phyloP scores from a whole-genome alignment of 1,284 basidiomycete genomes.

The Sporisorium iseilematis-ciliati region DNA sequence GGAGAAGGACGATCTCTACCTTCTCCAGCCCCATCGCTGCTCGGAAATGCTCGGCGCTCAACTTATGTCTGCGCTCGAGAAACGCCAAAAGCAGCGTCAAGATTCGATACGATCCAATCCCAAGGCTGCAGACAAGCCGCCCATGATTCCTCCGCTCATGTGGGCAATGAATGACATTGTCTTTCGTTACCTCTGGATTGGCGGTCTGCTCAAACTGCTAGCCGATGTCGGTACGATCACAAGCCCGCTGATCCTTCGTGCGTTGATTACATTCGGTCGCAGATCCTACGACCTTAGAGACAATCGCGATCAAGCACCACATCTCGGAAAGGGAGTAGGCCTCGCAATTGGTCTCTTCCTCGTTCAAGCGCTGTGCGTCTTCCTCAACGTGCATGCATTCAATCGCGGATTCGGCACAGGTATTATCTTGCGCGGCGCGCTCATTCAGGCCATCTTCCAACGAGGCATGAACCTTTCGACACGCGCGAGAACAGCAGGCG shows the following conservation, averaged over 20 bases:
- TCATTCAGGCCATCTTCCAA: slow-evolving; percentile 46
- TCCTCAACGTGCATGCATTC: slow-evolving; percentile 50
- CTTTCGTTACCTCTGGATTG: slow-evolving; percentile 45
- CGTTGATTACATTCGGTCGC: slow-evolving; percentile 81
- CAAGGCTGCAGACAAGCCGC: slow-evolving; percentile 26
- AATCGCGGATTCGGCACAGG: slow-evolving; percentile 42
- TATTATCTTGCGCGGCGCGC: slow-evolving; percentile 35
- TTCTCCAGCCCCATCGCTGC: slow-evolving; percentile 11
- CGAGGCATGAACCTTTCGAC: slow-evolving; percentile 37
- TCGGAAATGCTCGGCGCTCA: slow-evolving; percentile 7
- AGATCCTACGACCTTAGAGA: slow-evolving; percentile 75
- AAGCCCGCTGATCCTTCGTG: slow-evolving; percentile 63
- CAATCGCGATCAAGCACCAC: slow-evolving; percentile 62
- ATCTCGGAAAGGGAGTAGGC: slow-evolving; percentile 79
- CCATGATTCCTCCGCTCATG: slow-evolving; percentile 29
- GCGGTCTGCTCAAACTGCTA: slow-evolving; percentile 41
- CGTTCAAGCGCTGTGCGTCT: slow-evolving; percentile 38
- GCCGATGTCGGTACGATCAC: slow-evolving; percentile 38
- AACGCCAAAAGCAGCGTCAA: slow-evolving; percentile 7
- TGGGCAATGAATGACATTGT: slow-evolving; percentile 46
- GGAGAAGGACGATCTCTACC: slow-evolving; percentile 45
- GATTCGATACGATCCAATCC: not conserved
- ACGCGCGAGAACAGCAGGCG: slow-evolving; percentile 23
- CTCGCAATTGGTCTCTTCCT: slow-evolving; percentile 74
- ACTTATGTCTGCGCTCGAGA: slow-evolving; percentile 11